phyloP scores from a whole-genome alignment of 495 filamentous ascomycete genomes.

The Hypoxylon subgilvum region DNA sequence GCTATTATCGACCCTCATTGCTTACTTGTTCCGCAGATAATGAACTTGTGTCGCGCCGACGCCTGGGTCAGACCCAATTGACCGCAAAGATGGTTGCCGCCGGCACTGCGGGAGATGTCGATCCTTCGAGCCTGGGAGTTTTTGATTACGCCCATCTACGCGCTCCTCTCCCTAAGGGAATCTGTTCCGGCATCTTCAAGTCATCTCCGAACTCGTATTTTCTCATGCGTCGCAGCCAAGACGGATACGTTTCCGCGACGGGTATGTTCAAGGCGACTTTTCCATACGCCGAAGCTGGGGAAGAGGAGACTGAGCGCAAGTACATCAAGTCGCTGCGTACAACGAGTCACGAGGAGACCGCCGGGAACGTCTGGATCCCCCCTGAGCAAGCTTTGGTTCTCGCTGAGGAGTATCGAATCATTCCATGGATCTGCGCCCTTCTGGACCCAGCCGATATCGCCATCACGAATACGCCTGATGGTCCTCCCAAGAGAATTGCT shows the following conservation, averaged over 20 bases:
- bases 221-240: slow-evolving; percentile 93
- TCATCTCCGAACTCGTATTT: slow-evolving; percentile 89
- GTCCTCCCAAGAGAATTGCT: slow-evolving; percentile 68
- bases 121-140: slow-evolving; percentile 72
- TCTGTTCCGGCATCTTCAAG: slow-evolving; percentile 90
- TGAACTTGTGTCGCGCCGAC: slow-evolving; percentile 81
- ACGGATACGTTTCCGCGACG: slow-evolving; percentile 93
- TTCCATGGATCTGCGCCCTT: slow-evolving; percentile 86
- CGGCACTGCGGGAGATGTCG: slow-evolving; percentile 69
- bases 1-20: background rate
- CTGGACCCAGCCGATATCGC: slow-evolving; percentile 76
- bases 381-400: slow-evolving; percentile 81
- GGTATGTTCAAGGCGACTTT: slow-evolving; percentile 99
- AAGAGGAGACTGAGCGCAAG: slow-evolving; percentile 85
- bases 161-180: slow-evolving; percentile 84
- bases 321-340: slow-evolving; percentile 79
- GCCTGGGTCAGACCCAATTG: slow-evolving; percentile 89
- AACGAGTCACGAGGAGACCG: slow-evolving; percentile 88
- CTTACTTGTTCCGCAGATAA: slow-evolving; percentile 66
- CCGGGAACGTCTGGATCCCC: slow-evolving; percentile 95
- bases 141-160: slow-evolving; percentile 97
- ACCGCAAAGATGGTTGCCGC: slow-evolving; percentile 73
- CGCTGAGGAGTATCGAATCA: slow-evolving; percentile 78
- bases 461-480: slow-evolving; percentile 48
- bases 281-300: slow-evolving; percentile 82